Percentiles rank a stretch among this genome's conserved stretches.
Conservation (phyloP, 1,139 yeast genomes). For the Taphrina populina region DNA sequence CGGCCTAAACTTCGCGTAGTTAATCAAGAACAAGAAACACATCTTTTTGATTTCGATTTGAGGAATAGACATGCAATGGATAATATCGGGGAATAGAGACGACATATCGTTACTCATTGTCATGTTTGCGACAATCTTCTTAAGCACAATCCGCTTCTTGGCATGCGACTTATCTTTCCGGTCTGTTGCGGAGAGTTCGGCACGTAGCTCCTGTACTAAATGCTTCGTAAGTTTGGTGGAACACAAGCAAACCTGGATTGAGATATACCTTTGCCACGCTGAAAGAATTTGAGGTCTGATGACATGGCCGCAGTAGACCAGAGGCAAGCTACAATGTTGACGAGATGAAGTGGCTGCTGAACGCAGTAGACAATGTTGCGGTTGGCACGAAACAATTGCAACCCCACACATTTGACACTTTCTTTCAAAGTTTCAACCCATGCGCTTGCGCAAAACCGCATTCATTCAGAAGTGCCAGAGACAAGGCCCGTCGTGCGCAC, state of each 20-base stretch:
- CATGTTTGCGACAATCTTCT: slow-evolving; percentile 77
- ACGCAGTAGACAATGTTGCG: no score
- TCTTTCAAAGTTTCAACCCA: no score
- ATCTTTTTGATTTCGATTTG: slow-evolving; percentile 74
- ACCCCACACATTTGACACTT: no score
- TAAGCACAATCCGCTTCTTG: slow-evolving; percentile 61
- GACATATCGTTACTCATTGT: slow-evolving; percentile 82
- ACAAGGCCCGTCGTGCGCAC: no score
- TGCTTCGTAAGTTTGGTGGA: not conserved
- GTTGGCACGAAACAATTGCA: no score
- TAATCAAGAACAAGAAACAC: slow-evolving; percentile 55
- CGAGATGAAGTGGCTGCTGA: no score
- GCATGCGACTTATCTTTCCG: slow-evolving; percentile 52
- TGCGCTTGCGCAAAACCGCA: no score
- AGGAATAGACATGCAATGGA: slow-evolving; percentile 58
- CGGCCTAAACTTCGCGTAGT: slow-evolving; percentile 62
- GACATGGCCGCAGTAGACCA: no score
- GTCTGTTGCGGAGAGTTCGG: slow-evolving; percentile 52
- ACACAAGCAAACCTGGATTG: not conserved
- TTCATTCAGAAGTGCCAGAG: no score
- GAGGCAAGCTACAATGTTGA: no score
- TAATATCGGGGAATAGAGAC: slow-evolving; percentile 63
- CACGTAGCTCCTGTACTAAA: slow-evolving; percentile 55
- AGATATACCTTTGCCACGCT: slow-evolving; percentile 18
- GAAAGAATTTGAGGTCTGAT: slow-evolving; percentile 31